Conservation (phyloP, 371 early-diverging fungal species). For the Syncephalastrum sp. region DNA sequence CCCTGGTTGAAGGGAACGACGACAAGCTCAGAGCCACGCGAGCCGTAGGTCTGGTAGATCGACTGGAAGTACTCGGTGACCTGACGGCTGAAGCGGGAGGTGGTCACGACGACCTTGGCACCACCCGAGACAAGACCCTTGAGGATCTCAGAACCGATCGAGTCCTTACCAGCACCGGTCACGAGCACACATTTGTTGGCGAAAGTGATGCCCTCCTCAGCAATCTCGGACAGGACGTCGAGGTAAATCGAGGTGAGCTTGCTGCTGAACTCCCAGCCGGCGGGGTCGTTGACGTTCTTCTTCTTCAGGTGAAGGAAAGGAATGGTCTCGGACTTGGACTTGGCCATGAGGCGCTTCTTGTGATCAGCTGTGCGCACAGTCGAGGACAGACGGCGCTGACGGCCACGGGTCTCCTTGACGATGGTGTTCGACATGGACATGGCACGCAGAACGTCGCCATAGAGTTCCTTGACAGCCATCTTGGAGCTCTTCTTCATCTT, state of each 20-base stretch:
- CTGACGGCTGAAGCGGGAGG: constrained; percentile 85
- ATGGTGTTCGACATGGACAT: constrained; percentile 73
- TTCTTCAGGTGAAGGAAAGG: constrained; percentile 80
- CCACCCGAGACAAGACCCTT: constrained; percentile 90
- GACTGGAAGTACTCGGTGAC: constrained; percentile 87
- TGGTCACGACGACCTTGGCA: constrained; percentile 90
- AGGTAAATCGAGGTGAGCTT: constrained; percentile 74
- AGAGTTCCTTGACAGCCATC: constrained; percentile 67
- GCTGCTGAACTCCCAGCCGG: constrained; percentile 75
- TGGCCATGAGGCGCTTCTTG: constrained; percentile 46
- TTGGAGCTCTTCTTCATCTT: constrained; percentile 74
- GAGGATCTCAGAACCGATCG: constrained; percentile 89
- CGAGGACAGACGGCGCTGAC: constrained; percentile 51
- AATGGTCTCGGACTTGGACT: constrained; percentile 66
- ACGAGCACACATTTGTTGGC: constrained; percentile 80
- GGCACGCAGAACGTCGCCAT: constrained; percentile 72
- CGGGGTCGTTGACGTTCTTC: constrained; percentile 57
- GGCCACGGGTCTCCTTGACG: constrained; percentile 56
- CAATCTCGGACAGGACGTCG: constrained; percentile 70
- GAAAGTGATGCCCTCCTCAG: constrained; percentile 79
- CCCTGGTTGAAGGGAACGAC: constrained; percentile 97
- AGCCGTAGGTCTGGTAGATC: constrained; percentile 85
- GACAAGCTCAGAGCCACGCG: constrained; percentile 83
- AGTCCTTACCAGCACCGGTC: constrained; percentile 91
- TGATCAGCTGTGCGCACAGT: constrained; percentile 42